phyloP scores from a whole-genome alignment of 495 filamentous ascomycete species.

The Penicillium paxilli region DNA sequence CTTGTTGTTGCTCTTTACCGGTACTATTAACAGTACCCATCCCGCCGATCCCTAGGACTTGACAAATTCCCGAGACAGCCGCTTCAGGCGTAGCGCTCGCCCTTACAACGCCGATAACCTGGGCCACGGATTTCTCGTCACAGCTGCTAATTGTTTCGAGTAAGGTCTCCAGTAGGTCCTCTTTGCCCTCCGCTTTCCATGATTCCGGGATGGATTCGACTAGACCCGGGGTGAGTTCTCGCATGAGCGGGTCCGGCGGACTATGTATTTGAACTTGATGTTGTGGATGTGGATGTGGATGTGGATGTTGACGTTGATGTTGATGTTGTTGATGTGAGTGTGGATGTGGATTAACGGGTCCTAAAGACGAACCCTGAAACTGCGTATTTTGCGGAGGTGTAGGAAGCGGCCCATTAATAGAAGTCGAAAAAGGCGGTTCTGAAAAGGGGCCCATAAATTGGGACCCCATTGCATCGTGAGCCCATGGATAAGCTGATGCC shows the following conservation, averaged over 20 bases:
- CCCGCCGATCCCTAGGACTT: slow-evolving; percentile 23
- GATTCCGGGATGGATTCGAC: slow-evolving; percentile 13
- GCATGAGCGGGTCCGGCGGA: neutral
- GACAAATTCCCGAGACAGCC: slow-evolving; percentile 32
- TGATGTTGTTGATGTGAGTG: neutral
- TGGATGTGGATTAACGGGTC: neutral
- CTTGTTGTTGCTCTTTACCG: no score
- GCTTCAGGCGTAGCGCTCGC: slow-evolving; percentile 33
- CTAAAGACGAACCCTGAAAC: no score
- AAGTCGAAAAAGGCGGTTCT: slow-evolving; percentile 9
- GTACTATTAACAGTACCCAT: neutral
- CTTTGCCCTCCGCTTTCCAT: slow-evolving; percentile 28
- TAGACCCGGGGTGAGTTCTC: neutral
- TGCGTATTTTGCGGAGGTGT: neutral
- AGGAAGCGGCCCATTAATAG: slow-evolving; percentile 10
- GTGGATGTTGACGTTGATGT: neutral
- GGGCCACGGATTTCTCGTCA: slow-evolving; percentile 27
- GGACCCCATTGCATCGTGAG: slow-evolving; percentile 4
- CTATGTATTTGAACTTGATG: neutral
- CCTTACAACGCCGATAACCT: slow-evolving; percentile 32
- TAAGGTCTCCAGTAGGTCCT: slow-evolving; percentile 27
- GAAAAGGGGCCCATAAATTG: slow-evolving; percentile 1
- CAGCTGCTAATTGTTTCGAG: slow-evolving; percentile 34
- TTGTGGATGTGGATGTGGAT: neutral
- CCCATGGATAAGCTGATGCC: slow-evolving; percentile 18